Percentiles rank a stretch among this genome's conserved stretches.
These are phyloP conservation scores for Zoysia pacifica DNA, from an alignment of 176 grass and related monocot species.

Conservation along the genomic window DNA sequence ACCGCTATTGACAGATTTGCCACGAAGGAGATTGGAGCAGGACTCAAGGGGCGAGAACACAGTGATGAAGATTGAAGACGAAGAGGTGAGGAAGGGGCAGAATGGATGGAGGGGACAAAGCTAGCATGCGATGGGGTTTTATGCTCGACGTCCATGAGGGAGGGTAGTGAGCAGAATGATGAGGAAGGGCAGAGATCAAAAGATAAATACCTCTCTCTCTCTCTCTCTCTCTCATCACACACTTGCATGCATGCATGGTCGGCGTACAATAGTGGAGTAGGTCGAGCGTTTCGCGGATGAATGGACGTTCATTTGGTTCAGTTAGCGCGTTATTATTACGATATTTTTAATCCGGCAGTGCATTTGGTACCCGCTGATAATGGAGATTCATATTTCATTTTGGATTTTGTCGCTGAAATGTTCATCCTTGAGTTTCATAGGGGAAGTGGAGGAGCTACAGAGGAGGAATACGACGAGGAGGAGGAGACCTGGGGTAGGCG, in stretches of 20 bases:
- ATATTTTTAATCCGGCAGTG: neutral
- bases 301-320: constrained; percentile 29
- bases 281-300: constrained; percentile 42
- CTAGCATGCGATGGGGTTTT: constrained; percentile 45
- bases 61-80: constrained; percentile 15
- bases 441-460: too few species aligned
- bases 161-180: constrained; percentile 79
- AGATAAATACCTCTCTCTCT: constrained; percentile 38
- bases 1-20: neutral
- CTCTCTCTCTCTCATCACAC: constrained; percentile 35
- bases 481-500: neutral
- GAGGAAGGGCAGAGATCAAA: constrained; percentile 55
- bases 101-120: constrained; percentile 40
- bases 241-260: constrained; percentile 35
- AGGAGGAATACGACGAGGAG: neutral
- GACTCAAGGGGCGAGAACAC: constrained; percentile 2
- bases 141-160: constrained; percentile 42
- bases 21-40: constrained; percentile 9
- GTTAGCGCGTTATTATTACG: neutral
- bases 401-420: neutral
- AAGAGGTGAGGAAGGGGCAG: constrained; percentile 15
- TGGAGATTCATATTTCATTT: neutral
- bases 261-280: constrained; percentile 47
- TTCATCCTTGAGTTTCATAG: neutral
- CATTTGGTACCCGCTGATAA: neutral